Base-by-base conservation (phyloP, 2,329 filamentous ascomycete species). In the Claviceps paspali region DNA sequence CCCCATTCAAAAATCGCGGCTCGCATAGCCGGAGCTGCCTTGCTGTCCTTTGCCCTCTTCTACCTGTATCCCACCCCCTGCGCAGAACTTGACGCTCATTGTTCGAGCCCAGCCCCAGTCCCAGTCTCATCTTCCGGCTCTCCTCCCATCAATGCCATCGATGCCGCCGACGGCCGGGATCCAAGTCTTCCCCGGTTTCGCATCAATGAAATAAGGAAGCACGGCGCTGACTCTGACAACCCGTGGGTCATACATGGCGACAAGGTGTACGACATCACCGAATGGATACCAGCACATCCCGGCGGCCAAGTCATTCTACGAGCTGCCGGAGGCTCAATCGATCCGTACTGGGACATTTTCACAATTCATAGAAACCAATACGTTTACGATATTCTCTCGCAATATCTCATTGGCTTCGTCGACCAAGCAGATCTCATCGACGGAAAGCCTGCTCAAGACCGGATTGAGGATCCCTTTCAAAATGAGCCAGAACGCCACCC, bases 271-370 rank as follows among this genome's bases (percentile, higher is more conserved):
- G 71, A 82, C 48, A 81, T 82, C 36, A 81, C 76, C 1, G 73
- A 79, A 35, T 82, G 76, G 73, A 58, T 81, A 17, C 59, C 63
- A 1, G 73, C 67, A 1, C 77, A 82, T 49, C 77, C 77, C 0
- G 77, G 77, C 3, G 77, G 77, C 29, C 70, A 79, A 36, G 73
- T 82, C 11, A 82, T 82, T 41, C 60, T 81, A 7, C 67, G 71
- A 22, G 77, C 77, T 1, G 75, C 73, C 1, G 77, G 77, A 3
- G 68, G 70, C 27, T 70, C 67, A 38, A 69, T 82, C 35, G 76
- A 82, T 36, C 68, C 70, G 0, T 81, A 79, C 55, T 82, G 77
- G 77, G 63, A 79, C 41, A 78, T 82, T 37, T 82, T 82, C 50
- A 64, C 67, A 33, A 80, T 81, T 41, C 77, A 82, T 59, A 76